A percentile compares a stretch with the other conserved stretches of the same genome.
Conservation (phyloP, 2,329 filamentous ascomycete species). For the Clonostachys chloroleuca region DNA sequence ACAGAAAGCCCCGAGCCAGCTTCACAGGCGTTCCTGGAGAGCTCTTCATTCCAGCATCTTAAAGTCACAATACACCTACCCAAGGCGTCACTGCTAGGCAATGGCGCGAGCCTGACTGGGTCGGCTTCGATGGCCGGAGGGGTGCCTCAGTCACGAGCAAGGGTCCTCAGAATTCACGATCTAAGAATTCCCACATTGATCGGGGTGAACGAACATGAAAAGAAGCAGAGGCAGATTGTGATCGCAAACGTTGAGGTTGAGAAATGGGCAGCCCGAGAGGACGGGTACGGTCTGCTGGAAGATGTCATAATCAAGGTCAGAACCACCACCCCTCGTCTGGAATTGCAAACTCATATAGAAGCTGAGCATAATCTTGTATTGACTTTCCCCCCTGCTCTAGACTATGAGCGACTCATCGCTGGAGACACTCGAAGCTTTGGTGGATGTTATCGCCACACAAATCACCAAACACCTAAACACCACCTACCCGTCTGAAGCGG, state of each 20-base stretch:
- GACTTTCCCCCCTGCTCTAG: conserved; percentile 20
- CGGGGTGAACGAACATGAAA: conserved; percentile 70
- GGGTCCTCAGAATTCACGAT: conserved; percentile 44
- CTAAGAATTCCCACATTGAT: conserved; percentile 64
- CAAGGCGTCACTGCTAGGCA: conserved; percentile 65
- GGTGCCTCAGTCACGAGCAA: conserved; percentile 15
- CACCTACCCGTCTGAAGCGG: conserved; percentile 3
- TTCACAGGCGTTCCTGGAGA: conserved; percentile 19
- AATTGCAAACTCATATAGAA: not conserved
- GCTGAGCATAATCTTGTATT: not conserved
- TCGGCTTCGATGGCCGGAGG: conserved; percentile 18
- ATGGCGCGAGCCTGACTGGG: conserved; percentile 48
- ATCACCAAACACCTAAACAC: conserved; percentile 22
- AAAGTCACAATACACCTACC: conserved; percentile 53
- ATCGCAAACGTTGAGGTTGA: conserved; percentile 61
- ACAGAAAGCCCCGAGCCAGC: too few species aligned
- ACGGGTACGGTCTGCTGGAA: conserved; percentile 55
- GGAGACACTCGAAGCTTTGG: conserved; percentile 58
- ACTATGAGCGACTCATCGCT: conserved; percentile 51
- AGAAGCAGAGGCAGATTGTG: conserved; percentile 61
- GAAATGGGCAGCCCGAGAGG: conserved; percentile 32
- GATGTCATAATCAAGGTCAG: conserved; percentile 56
- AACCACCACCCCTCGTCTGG: conserved; percentile 3
- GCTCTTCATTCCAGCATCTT: conserved; percentile 33
- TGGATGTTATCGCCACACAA: not conserved